Base-by-base conservation (phyloP, 2,329 filamentous ascomycete genomes). In the Cercospora nicotianae region DNA sequence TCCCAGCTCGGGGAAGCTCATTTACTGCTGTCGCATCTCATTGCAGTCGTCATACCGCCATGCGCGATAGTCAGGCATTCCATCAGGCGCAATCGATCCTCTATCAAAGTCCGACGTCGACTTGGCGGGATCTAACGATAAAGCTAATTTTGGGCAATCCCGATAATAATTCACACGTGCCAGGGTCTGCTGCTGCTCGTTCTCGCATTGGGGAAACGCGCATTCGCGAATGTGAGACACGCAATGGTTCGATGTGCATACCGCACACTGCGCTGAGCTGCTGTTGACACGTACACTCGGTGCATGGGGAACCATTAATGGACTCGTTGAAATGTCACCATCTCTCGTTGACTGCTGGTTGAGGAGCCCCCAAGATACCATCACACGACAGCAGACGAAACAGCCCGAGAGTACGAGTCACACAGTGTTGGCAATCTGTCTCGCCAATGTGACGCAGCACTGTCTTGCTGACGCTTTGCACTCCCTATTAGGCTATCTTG, bases 181-280 rank as follows among this genome's bases (percentile, higher is more conserved):
- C 30, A 59, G 55, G 28, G 55, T 59, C 30, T n/a, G 36, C 48
- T 55, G 45, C 48, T 59, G 55, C 55, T 59, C 55, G 55, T 59
- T 59, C 55, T 59, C 55, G 53, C 53, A 31, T 30, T n/a, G 53
- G 28, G 23, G 53, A 31, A 57, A 31, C 53, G 53, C 53, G 55
- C 55, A 59, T 59, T 59, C 55, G 18, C 28, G 28, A 58, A 23
- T 5, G 28, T 58, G 55, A 58, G 55, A 58, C 55, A 58, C 55
- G 55, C 55, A 58, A 58, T 33, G 55, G 55, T 58, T 33, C 55
- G 55, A 33, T 58, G 26, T 20, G 53, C 53, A 58, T 16, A 58
- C 26, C 53, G 30, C 28, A 16, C 4, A 28, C 55, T 58, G 53
- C 28, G 26, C 26, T 33, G 55, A 18, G 30, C 55, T 58, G 55